A percentile compares a stretch with the other conserved stretches of the same genome.
Evolutionary conservation across 2,329 filamentous ascomycete species (phyloP).

Genomic region (Talaromyces sp.): DNA sequence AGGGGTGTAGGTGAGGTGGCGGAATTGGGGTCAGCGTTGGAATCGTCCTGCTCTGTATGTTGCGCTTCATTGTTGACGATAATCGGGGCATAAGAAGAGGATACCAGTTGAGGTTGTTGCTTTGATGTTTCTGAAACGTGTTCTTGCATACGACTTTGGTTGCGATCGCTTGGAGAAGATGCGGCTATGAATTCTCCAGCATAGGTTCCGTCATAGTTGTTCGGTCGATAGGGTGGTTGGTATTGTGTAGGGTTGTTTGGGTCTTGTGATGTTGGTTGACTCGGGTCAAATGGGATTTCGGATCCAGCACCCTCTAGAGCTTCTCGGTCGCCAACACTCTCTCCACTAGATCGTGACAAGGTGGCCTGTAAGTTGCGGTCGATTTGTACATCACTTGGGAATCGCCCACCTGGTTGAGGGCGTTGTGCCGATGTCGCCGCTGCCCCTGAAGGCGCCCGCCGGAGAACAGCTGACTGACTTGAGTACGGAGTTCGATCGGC

Average conservation of each 20-base stretch:
- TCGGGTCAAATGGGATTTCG: constrained; percentile 27
- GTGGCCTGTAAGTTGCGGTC: constrained; percentile 78
- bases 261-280: constrained; percentile 26
- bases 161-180: constrained; percentile 16
- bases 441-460: constrained; percentile 29
- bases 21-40: neutral
- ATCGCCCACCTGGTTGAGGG: constrained; percentile 88
- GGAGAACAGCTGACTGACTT: constrained; percentile 43
- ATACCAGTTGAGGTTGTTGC: neutral
- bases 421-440: constrained; percentile 51
- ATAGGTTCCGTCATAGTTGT: constrained; percentile 30
- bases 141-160: constrained; percentile 10
- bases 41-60: neutral
- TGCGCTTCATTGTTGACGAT: neutral
- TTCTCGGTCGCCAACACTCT: constrained; percentile 65
- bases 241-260: neutral
- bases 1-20: neutral
- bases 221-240: constrained; percentile 5
- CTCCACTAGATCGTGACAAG: constrained; percentile 73
- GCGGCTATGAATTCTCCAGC: constrained; percentile 51
- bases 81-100: constrained; percentile 4
- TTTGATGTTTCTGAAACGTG: neutral
- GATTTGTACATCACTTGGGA: constrained; percentile 88
- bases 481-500: constrained; percentile 61
- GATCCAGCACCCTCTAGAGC: constrained; percentile 53